Conservation (phyloP, 306 rosid species). For the Acmispon strigosus region DNA sequence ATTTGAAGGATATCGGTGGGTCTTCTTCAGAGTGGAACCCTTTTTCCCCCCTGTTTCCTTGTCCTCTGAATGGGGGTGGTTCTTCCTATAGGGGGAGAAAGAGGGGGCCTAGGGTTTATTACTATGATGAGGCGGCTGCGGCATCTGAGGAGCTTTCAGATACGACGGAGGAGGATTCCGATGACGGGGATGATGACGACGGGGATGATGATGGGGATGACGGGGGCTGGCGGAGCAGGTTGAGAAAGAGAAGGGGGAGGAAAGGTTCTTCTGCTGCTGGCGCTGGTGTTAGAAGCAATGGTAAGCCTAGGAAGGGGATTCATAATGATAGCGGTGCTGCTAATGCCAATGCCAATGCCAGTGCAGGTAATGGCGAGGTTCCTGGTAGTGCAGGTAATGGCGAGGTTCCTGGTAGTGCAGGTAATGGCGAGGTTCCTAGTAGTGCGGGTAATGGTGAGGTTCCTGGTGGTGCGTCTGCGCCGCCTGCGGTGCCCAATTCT, state of each 20-base stretch:
- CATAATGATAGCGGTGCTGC: not conserved
- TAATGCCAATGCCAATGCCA: slow-evolving; percentile 18
- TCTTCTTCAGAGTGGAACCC: slow-evolving; percentile 61
- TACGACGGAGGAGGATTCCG: slow-evolving; percentile 52
- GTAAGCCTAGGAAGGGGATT: slow-evolving; percentile 39
- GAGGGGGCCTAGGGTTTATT: slow-evolving; percentile 31
- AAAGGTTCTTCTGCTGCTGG: not conserved
- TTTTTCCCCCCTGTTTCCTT: slow-evolving; percentile 59
- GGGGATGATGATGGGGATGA: not conserved
- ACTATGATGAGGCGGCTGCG: slow-evolving; percentile 46
- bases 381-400: slow-evolving; percentile 30
- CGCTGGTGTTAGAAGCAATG: slow-evolving; percentile 23
- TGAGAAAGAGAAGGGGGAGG: slow-evolving; percentile 9
- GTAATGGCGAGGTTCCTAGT: slow-evolving; percentile 29
- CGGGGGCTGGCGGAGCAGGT: slow-evolving; percentile 11
- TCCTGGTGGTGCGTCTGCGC: slow-evolving; percentile 6
- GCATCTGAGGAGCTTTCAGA: slow-evolving; percentile 44
- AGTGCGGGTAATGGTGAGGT: slow-evolving; percentile 33
- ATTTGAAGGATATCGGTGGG: slow-evolving; percentile 26
- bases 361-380: too few relatives aligned
- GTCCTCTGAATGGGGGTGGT: slow-evolving; percentile 28
- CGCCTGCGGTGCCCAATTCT: not conserved
- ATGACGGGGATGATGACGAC: slow-evolving; percentile 46
- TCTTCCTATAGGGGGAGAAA: not conserved
- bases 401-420: slow-evolving; percentile 23